These are phyloP conservation scores for Zasmidium citrigriseum DNA, from an alignment of 2,329 filamentous ascomycete genomes.

Conservation along the genomic window DNA sequence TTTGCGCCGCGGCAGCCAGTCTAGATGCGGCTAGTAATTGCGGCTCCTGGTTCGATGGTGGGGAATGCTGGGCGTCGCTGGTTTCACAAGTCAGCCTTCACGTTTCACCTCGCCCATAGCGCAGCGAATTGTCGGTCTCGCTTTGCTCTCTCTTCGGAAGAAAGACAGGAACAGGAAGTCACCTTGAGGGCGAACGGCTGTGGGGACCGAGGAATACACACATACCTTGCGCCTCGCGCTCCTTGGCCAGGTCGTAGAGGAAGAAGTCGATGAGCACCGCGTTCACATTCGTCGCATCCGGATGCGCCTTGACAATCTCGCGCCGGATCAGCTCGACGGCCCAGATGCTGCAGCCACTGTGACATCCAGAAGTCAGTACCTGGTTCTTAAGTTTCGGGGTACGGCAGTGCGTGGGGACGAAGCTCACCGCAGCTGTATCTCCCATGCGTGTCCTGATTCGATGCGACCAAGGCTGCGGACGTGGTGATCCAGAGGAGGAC, in stretches of 20 bases:
- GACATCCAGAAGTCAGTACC: neutral
- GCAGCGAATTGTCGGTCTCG: slow-evolving; percentile 6
- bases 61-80: slow-evolving; percentile 20
- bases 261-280: slow-evolving; percentile 97
- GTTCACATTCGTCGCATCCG: slow-evolving; percentile 67
- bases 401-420: slow-evolving; percentile 3
- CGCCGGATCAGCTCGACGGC: slow-evolving; percentile 84
- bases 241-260: slow-evolving; percentile 91
- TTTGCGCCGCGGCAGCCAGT: neutral
- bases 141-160: neutral
- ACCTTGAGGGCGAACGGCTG: neutral
- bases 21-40: slow-evolving; percentile 16
- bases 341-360: slow-evolving; percentile 84
- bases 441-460: slow-evolving; percentile 72
- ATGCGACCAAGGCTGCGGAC: slow-evolving; percentile 68
- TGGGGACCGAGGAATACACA: neutral
- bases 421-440: slow-evolving; percentile 71
- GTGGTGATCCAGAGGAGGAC: slow-evolving; percentile 71
- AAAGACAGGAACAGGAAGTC: slow-evolving; percentile 1
- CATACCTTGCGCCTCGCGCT: slow-evolving; percentile 62
- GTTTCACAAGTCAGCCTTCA: slow-evolving; percentile 14
- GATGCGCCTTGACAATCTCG: slow-evolving; percentile 74
- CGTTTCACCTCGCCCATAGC: slow-evolving; percentile 8
- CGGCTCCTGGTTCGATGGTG: slow-evolving; percentile 21
- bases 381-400: slow-evolving; percentile 2